Percentiles rank a stretch among this genome's conserved stretches.
Conservation (phyloP, 345 rosid genomes). For the Gossypium stocksii region DNA sequence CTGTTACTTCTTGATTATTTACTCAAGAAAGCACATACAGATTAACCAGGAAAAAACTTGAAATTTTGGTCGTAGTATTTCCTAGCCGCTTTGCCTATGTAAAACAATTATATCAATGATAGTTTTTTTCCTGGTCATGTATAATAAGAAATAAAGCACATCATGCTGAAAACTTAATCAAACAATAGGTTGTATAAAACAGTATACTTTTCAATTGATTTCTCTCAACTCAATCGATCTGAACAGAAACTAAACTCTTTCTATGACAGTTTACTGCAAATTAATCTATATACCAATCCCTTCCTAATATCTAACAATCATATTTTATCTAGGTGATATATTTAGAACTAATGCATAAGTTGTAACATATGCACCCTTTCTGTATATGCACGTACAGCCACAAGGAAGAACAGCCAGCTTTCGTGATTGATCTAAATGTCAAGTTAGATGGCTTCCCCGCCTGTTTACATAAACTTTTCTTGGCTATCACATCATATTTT, state of each 20-base stretch:
- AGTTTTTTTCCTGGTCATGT: background rate
- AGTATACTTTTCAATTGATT: background rate
- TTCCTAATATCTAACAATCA: no score
- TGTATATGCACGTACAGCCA: background rate
- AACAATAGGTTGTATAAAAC: background rate
- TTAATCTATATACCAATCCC: no score
- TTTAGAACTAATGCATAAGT: background rate
- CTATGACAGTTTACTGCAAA: no score
- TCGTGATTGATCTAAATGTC: background rate
- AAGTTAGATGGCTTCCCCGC: background rate
- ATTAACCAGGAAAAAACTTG: background rate
- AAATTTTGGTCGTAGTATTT: background rate
- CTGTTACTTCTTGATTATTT: no score
- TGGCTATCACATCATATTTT: background rate
- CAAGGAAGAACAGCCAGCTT: background rate
- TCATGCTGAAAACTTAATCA: background rate
- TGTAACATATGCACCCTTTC: background rate
- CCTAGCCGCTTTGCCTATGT: background rate
- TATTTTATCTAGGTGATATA: no score
- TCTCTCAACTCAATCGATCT: no score
- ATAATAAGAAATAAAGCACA: background rate
- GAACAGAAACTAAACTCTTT: no score
- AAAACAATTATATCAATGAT: background rate
- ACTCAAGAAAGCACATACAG: no score
- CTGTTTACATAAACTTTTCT: background rate